Evolutionary conservation across 331 rosid genomes (phyloP), one percentile per base, ranked within the genome.

Genomic region (Dryas integrifolia): DNA sequence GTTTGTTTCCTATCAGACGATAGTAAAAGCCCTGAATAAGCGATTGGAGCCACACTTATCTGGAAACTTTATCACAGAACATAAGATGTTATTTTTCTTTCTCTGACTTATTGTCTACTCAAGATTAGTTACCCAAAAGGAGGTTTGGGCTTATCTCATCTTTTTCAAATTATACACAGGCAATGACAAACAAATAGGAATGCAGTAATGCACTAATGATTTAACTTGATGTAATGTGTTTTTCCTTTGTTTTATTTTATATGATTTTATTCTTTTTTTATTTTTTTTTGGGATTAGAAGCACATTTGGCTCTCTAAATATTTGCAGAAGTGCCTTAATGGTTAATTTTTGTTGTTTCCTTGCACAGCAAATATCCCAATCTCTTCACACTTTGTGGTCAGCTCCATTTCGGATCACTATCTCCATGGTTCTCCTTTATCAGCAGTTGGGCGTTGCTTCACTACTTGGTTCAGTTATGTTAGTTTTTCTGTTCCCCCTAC

Each of bases 381-480:
- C 88, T 61, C 85, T 84, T 78, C 88, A 84, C 69, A 75, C 85
- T 51, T 26, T 84, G 58, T 84, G 88, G 88, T 84, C 88, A 56
- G 85, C 88, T 60, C 88, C 88, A 2, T 84, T 84, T 64, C 88
- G 88, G 6, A 84, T 84, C 38, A 41, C 46, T n/a, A 5, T 84
- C 66, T 40, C 85, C 61, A 46, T 84, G 85, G 77, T 84, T 81
- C 85, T 84, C 55, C 85, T 84, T 45, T 84, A 84, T 71, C 81
- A 81, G 57, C 81, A 84, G 72, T 72, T 84, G 79, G 85, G 85
- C 38, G 61, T 78, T 47, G 73, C 88, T 77, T 79, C 88, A 15
- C 81, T 84, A 63, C 51, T 84, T 72, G 88, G 88, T 81, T 81
- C 88, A 21, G 50, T 77, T 43, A 55, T 84, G 79, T 75, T 84